These are phyloP conservation scores for Bjerkandera adusta DNA, from an alignment of 1,284 basidiomycete species.

Conservation along the genomic window DNA sequence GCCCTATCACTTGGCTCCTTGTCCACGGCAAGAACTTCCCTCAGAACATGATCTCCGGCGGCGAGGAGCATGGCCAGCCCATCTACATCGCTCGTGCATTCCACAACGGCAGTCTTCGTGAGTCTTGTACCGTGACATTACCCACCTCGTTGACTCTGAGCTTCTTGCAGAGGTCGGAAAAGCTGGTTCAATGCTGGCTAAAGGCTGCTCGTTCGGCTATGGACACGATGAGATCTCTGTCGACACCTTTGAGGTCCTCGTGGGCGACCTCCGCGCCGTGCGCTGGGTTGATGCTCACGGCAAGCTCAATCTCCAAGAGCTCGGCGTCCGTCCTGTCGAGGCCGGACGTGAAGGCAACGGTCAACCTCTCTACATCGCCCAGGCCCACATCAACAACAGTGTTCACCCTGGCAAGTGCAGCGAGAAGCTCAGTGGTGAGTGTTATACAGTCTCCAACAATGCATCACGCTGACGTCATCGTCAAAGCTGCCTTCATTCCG, in stretches of 20 bases:
- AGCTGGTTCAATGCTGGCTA: constrained; percentile 50
- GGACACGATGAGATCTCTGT: constrained; percentile 53
- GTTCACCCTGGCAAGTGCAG: constrained; percentile 65
- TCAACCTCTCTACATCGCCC: constrained; percentile 57
- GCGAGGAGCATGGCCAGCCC: constrained; percentile 48
- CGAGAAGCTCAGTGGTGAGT: constrained; percentile 49
- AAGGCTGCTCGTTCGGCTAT: constrained; percentile 64
- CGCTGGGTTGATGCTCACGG: constrained; percentile 56
- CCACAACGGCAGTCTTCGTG: constrained; percentile 57
- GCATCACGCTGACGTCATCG: background rate
- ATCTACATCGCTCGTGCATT: constrained; percentile 62
- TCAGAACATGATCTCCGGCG: constrained; percentile 51
- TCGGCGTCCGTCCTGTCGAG: constrained; percentile 56
- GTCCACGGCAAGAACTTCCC: constrained; percentile 59
- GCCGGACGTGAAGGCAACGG: constrained; percentile 65
- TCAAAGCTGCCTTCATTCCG: constrained; percentile 47
- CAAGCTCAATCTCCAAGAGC: constrained; percentile 38
- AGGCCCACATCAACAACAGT: constrained; percentile 45
- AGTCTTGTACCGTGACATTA: constrained; percentile 28
- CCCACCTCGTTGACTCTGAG: constrained; percentile 12
- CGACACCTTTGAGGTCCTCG: constrained; percentile 40
- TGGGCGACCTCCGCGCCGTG: constrained; percentile 58
- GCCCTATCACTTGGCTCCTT: constrained; percentile 60
- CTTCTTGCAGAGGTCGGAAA: constrained; percentile 58
- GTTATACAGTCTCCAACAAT: background rate